Conservation (phyloP, 1,284 basidiomycete genomes). For the Cerioporus squamosus region DNA sequence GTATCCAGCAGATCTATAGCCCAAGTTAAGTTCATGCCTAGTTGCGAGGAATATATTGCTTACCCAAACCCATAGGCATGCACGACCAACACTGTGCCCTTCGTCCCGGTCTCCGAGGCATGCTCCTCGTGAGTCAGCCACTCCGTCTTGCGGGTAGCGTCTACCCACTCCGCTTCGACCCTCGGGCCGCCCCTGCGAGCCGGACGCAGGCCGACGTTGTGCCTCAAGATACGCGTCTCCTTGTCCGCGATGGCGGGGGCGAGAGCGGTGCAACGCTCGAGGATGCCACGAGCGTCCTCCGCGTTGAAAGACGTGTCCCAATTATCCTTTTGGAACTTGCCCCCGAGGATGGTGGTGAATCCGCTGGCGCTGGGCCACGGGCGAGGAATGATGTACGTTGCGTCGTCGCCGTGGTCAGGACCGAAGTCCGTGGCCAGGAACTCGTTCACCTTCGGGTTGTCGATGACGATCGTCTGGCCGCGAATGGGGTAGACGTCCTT, state of each 20-base stretch:
- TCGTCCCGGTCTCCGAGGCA: constrained; percentile 31
- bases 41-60: constrained; percentile 21
- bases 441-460: constrained; percentile 64
- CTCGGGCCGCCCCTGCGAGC: constrained; percentile 70
- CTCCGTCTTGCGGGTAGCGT: constrained; percentile 40
- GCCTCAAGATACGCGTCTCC: constrained; percentile 52
- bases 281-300: constrained; percentile 46
- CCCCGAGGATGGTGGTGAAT: constrained; percentile 55
- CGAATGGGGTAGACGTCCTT: constrained; percentile 75
- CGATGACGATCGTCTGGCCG: constrained; percentile 84
- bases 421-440: constrained; percentile 49
- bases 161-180: constrained; percentile 62
- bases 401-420: constrained; percentile 72
- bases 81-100: constrained; percentile 49
- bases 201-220: constrained; percentile 76
- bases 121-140: constrained; percentile 31
- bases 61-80: constrained; percentile 73
- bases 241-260: constrained; percentile 41
- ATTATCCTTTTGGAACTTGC: constrained; percentile 51
- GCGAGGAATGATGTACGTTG: constrained; percentile 61
- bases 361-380: constrained; percentile 39
- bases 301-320: constrained; percentile 55
- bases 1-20: constrained; percentile 67
- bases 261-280: constrained; percentile 45
- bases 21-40: neutral